Percentiles rank a stretch among this genome's conserved stretches.
phyloP scores from a whole-genome alignment of 2,329 filamentous ascomycete species.

The Xylaria sp. region DNA sequence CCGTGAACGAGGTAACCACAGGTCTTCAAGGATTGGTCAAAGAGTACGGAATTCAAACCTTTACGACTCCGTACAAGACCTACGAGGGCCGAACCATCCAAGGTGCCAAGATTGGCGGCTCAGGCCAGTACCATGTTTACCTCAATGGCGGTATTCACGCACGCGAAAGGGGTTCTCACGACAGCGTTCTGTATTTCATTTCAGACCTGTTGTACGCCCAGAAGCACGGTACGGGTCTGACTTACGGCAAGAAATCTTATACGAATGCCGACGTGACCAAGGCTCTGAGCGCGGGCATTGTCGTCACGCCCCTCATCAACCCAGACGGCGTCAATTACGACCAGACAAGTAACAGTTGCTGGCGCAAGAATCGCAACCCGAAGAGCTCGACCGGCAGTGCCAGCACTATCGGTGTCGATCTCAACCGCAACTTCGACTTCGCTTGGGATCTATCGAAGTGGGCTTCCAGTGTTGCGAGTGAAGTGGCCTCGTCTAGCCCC shows the following conservation, averaged over 20 bases:
- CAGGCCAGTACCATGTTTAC: conserved; percentile 60
- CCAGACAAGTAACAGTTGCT: conserved; percentile 61
- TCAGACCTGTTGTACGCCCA: conserved; percentile 66
- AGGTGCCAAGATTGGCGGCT: conserved; percentile 58
- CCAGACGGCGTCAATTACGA: conserved; percentile 65
- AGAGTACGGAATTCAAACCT: conserved; percentile 54
- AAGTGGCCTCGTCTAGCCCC: conserved; percentile 57
- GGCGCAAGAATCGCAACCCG: conserved; percentile 67
- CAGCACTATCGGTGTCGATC: conserved; percentile 58
- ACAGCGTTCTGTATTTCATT: conserved; percentile 68
- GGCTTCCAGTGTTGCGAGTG: conserved; percentile 52
- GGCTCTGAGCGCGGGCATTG: conserved; percentile 64
- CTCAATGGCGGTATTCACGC: conserved; percentile 66
- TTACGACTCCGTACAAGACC: conserved; percentile 56
- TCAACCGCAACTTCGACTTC: conserved; percentile 69
- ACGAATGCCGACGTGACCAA: conserved; percentile 62
- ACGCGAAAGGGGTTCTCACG: conserved; percentile 67
- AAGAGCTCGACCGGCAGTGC: conserved; percentile 50
- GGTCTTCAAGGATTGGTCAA: conserved; percentile 55
- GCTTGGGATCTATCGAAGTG: conserved; percentile 65
- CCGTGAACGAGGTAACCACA: conserved; percentile 55
- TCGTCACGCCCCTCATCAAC: conserved; percentile 64
- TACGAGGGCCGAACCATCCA: conserved; percentile 55
- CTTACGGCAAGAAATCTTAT: conserved; percentile 64
- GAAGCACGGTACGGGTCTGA: conserved; percentile 60